Base-by-base conservation (phyloP, 1,139 yeast species). In the Meyerozyma sp. region DNA sequence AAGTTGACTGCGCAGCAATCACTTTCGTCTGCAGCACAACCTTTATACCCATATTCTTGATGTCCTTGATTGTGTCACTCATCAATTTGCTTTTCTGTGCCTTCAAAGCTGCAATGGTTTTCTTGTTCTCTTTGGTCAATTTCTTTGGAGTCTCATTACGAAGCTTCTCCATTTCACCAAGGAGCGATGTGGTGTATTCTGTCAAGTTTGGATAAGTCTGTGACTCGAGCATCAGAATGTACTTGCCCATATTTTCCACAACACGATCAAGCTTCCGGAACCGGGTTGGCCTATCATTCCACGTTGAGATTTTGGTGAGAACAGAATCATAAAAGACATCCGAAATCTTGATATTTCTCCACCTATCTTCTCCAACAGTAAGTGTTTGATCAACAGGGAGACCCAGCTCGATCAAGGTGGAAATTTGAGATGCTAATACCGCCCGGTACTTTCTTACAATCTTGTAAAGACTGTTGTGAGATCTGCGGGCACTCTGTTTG, bases 401-500 rank as follows among this genome's bases (percentile, higher is more conserved):
- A n/a, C 95, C 95, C 20, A 59, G 58, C 54, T 84, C 91, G 44
- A 90, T 75, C 7, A 85, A 49, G 0, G 75, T 55, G 1, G 76
- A 66, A 0, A 85, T 82, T 2, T 80, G 75, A 25, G 73, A 72
- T 4, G 75, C 62, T 18, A 93, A 63, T 32, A 85, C 56, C 3
- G 75, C 75, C 41, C 98, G 79, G 60, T 88, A 93, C 59, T 89
- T 90, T 49, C 93, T 77, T 8, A 93, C 86, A 46, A 88, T 63
- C 63, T 90, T 93, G 75, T 84, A 93, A 46, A 94, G 79, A 53
- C 75, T 81, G 50, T 82, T 79, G 59, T 94, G 98, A 0, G 98
- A 90, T 43, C 84, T 79, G 52, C 88, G 81, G 4, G 98, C 93
- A 65, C 96, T 88, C 63, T 91, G 97, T 53, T 88, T 89, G 53